A percentile compares a stretch with the other conserved stretches of the same genome.
Evolutionary conservation across 192 early-diverging fungal genomes (phyloP).

Genomic region (Coemansia reversa): DNA sequence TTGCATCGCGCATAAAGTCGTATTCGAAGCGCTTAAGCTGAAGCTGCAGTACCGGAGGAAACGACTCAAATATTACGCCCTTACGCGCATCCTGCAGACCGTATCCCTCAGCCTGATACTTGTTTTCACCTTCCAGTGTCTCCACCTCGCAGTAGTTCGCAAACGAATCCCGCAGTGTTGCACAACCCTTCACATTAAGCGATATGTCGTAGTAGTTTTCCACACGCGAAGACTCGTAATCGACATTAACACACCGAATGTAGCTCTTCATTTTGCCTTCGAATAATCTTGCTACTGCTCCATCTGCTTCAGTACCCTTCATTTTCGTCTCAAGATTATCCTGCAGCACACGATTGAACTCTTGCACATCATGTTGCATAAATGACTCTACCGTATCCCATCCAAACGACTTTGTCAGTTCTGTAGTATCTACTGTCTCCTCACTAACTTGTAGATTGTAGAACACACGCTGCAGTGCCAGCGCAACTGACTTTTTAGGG

Average conservation of each 20-base stretch:
- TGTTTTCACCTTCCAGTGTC: constrained; percentile 94
- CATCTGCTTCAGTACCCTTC: constrained; percentile 94
- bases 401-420: constrained; percentile 97
- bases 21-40: constrained; percentile 99
- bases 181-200: constrained; percentile 94
- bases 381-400: constrained; percentile 96
- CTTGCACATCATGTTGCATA: constrained; percentile 99
- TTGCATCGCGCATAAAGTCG: constrained; percentile 82
- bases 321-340: constrained; percentile 97
- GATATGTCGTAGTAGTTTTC: constrained; percentile 98
- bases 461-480: constrained; percentile 94
- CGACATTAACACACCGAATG: constrained; percentile 92
- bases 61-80: constrained; percentile 89
- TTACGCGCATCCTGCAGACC: constrained; percentile 96
- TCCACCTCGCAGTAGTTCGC: constrained; percentile 87
- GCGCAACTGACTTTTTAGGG: constrained; percentile 81
- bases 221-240: constrained; percentile 89
- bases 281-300: constrained; percentile 89
- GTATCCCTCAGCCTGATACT: constrained; percentile 90
- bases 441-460: constrained; percentile 79
- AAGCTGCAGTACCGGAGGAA: constrained; percentile 93
- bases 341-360: constrained; percentile 95
- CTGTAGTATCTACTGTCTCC: constrained; percentile 82
- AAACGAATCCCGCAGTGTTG: constrained; percentile 85
- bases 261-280: constrained; percentile 97